Conservation (phyloP, 192 early-diverging fungal species). For the Coemansia sp. region DNA sequence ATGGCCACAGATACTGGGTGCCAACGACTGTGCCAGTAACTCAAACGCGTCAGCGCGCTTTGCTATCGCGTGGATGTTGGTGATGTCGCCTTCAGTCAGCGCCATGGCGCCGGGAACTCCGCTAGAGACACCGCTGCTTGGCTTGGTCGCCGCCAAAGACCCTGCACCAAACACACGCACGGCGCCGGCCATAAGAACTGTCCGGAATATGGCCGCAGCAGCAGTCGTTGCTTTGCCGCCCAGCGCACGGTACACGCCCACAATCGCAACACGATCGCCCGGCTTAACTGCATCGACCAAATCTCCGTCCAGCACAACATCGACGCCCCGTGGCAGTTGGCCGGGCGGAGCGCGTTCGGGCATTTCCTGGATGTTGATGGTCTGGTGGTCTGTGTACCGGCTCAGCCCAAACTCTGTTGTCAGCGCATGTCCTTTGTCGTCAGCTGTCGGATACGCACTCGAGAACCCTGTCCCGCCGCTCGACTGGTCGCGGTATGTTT, state of each 20-base stretch:
- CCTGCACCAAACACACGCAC: conserved; percentile 72
- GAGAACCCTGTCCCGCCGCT: conserved; percentile 64
- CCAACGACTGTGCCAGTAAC: conserved; percentile 79
- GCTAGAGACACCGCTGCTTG: conserved; percentile 21
- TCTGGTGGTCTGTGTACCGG: conserved; percentile 90
- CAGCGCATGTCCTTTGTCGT: conserved; percentile 88
- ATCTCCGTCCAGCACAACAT: conserved; percentile 95
- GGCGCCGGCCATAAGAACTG: conserved; percentile 85
- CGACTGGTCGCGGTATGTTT: conserved; percentile 86
- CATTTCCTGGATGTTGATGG: conserved; percentile 96
- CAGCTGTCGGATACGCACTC: conserved; percentile 88
- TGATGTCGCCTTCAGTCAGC: conserved; percentile 83
- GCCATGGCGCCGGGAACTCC: conserved; percentile 58
- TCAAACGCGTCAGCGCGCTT: conserved; percentile 75
- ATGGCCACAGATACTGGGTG: conserved; percentile 89
- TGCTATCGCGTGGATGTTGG: conserved; percentile 77
- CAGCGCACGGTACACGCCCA: conserved; percentile 87
- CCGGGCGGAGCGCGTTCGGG: conserved; percentile 95
- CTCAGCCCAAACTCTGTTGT: conserved; percentile 91
- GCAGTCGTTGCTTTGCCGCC: conserved; percentile 77
- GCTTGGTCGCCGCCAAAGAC: conserved; percentile 60
- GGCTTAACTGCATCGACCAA: conserved; percentile 94
- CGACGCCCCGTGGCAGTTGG: conserved; percentile 88
- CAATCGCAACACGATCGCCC: conserved; percentile 91
- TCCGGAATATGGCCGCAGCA: conserved; percentile 85